Base-by-base conservation (phyloP, 164 flowering plant species). In the Tetrastigma voinierianum region DNA sequence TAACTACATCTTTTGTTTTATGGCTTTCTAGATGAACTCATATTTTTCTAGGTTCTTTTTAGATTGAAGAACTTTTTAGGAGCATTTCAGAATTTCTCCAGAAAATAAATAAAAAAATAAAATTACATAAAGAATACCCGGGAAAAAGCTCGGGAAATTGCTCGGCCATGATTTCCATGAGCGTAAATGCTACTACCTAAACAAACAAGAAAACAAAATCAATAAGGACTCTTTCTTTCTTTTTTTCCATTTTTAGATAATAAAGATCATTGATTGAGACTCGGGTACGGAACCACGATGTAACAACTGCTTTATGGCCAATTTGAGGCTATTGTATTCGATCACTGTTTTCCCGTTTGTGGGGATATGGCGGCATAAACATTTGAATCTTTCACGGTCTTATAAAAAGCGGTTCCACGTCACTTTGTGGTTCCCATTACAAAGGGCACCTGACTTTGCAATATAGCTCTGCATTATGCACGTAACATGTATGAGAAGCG, bases 361-460 rank as follows among this genome's bases (percentile, higher is more conserved):
- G 96, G 98, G 52, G 98, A 88, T 21, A 93, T 90, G 17, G 90
- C 94, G 44, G 98, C 97, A 87, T 85, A 90, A 45, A 70, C 56
- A 17, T 81, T 80, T 10, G 92, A 83, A 54, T 87, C 89, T 47
- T 79, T 76, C 3, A 90, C 96, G 44, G 90, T 90, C 72, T 84
- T 83, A 59, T 79, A 81, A 49, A 81, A 49, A 90, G 71, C 18
- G 47, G 74, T 58, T 84, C 85, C 80, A 97, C 84, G 74, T 93
- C 91, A 61, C 98, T 96, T 97, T 64, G 97, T 93, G 14, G 98
- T 93, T 77, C 98, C 98, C 90, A 93, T 87, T 45, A 93, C 97
- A 84, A 93, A 93, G 18, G 98, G 98, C 19, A 90, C 96, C 97
- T 94, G 65, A 89, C 73, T 81, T 89, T 90, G 84, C 85, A 77